A percentile compares a stretch with the other conserved stretches of the same genome.
These are phyloP conservation scores for Centaurea solstitialis DNA, from an alignment of 129 eudicot species.

Conservation along the genomic window DNA sequence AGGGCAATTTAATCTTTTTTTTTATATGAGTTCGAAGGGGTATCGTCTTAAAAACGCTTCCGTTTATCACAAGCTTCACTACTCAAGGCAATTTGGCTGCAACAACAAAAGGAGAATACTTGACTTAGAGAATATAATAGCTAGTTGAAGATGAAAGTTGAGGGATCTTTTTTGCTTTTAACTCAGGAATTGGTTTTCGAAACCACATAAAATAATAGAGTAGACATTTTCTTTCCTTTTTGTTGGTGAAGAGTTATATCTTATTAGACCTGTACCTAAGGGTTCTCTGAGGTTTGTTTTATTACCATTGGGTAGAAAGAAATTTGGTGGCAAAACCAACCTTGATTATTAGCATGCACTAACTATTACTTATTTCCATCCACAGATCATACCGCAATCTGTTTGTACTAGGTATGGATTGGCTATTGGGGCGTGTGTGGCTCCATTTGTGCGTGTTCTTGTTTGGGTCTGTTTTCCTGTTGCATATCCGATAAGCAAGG, in stretches of 20 bases:
- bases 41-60: not conserved
- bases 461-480: constrained; percentile 88
- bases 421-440: constrained; percentile 79
- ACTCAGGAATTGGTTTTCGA: not conserved
- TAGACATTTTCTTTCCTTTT: not conserved
- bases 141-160: not conserved
- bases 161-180: not conserved
- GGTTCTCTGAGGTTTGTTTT: not conserved
- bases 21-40: not conserved
- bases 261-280: not conserved
- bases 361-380: not conserved
- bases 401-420: constrained; percentile 87
- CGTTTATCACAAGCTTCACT: not conserved
- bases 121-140: not conserved
- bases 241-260: not conserved
- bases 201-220: not conserved
- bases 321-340: not conserved
- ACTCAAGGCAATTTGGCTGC: not conserved
- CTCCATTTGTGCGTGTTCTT: constrained; percentile 82
- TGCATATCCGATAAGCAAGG: constrained; percentile 99
- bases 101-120: not conserved
- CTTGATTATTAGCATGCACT: not conserved
- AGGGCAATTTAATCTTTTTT: not conserved
- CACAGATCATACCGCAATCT: constrained; percentile 95
- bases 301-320: not conserved